A percentile compares a stretch with the other conserved stretches of the same genome.
Evolutionary conservation across 2,329 filamentous ascomycete species (phyloP).

Genomic region (Fusarium sp.): DNA sequence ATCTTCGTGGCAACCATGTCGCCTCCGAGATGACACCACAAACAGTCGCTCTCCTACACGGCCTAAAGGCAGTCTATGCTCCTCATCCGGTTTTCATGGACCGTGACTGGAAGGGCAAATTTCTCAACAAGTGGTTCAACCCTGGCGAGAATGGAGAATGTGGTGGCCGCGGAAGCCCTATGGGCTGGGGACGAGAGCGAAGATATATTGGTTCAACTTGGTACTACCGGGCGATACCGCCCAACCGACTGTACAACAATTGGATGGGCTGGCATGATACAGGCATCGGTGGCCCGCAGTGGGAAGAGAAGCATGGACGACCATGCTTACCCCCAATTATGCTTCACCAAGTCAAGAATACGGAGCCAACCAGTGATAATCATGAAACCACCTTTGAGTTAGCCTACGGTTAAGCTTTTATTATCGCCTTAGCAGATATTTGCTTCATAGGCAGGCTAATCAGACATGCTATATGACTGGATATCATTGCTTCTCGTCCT

Average conservation of each 20-base stretch:
- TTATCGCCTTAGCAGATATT: background rate
- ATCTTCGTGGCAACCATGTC: conserved; percentile 77
- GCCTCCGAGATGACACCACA: conserved; percentile 84
- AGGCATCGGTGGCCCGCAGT: conserved; percentile 62
- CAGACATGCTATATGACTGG: conserved; percentile 2
- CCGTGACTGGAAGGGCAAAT: conserved; percentile 70
- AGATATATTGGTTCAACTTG: conserved; percentile 68
- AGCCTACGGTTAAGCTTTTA: conserved; percentile 48
- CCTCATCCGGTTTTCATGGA: conserved; percentile 85
- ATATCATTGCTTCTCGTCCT: conserved; percentile 10
- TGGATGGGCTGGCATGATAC: conserved; percentile 70
- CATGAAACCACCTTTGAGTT: conserved; percentile 52
- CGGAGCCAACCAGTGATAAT: conserved; percentile 59
- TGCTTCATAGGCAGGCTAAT: background rate
- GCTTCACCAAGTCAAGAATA: conserved; percentile 69
- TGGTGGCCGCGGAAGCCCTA: conserved; percentile 64
- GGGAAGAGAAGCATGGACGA: conserved; percentile 66
- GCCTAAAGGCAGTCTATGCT: conserved; percentile 80
- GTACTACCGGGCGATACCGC: conserved; percentile 68
- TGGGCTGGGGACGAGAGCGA: conserved; percentile 68
- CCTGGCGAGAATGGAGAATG: conserved; percentile 64
- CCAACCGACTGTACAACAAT: conserved; percentile 69
- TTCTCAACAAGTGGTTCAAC: conserved; percentile 68
- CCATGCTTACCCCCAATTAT: conserved; percentile 68
- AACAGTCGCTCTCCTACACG: conserved; percentile 78